Base-by-base conservation (phyloP, 1,139 yeast genomes). In the Arxiozyma slooffiae region DNA sequence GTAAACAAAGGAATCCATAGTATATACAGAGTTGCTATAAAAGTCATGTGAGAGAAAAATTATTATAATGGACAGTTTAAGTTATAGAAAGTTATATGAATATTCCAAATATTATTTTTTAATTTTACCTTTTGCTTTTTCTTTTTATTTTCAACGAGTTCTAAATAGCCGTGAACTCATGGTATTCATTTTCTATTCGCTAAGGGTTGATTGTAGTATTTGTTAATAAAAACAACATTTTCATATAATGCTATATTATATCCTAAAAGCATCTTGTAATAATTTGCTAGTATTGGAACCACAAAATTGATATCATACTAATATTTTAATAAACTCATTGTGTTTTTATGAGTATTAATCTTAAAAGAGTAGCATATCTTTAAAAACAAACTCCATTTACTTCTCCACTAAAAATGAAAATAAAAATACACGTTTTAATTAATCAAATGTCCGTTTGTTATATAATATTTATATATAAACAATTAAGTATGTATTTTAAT, bases 1-100 rank as follows among this genome's bases (percentile, higher is more conserved):
- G 53, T 9, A 54, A 54, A 37, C 50, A 55, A n/a, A n/a, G n/a
- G 4, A 50, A 38, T 16, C 46, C 51, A 11, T 49, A 38, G 41
- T 30, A 30, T n/a, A n/a, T n/a, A n/a, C n/a, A 11, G 1, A 11
- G 7, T 30, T 11, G 14, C 2, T 30, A 30, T 30, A 30, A 30
- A 30, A 11, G n/a, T n/a, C n/a, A 30, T 30, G 23, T n/a, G 30
- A 39, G 7, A 22, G 17, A 39, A 39, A 9, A 21, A 22, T 22
- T 22, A 39, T 21, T 39, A 9, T 22, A 21, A 22, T 39, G 9
- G 4, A 5, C 24, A 22, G 3, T 22, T n/a, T 39, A 14, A 41
- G n/a, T 11, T 14, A 9, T 11, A 14, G 2, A n/a, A 14, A 14
- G 6, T 30, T 30, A 1, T 30, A 16, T 30, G 36, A 30, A 30